Base-by-base conservation (phyloP, 1,284 basidiomycete species). In the Flammula alnicola region DNA sequence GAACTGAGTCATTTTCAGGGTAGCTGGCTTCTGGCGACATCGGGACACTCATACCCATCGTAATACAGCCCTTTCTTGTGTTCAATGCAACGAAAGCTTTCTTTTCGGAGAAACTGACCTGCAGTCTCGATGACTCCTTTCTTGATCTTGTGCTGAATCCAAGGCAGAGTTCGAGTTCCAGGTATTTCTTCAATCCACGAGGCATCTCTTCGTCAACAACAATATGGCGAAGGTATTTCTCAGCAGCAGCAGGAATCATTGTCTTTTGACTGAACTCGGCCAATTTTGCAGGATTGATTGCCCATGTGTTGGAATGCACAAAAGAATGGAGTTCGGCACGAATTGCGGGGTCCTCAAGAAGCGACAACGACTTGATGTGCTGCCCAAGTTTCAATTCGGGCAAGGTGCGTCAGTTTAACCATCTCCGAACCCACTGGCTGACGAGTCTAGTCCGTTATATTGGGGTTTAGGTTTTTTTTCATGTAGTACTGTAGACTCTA, bases 151-250 rank as follows among this genome's bases (percentile, higher is more conserved):
- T 65, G 37, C 14, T 70, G 63, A 44, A 71, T 64, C 5, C 62
- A 54, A 11, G 71, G 70, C 37, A 74, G 4, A 74, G 56, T 31
- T 65, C 64, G 12, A 59, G 8, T 47, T 74, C 67, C 41, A 75
- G 51, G 44, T 74, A 73, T 47, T 60, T 49, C 43, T 65, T 64
- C 11, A 75, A 51, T 1, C 70, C 72, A 16, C 32, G 9, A 1
- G 68, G 72, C 63, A 75, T 74, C 45, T 74, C 69, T 7, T 59
- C 38, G 12, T 63, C 27, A n/a, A n/a, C n/a, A 12, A 66, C 51
- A 44, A 68, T 42, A 7, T 64, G 14, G 1, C 59, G 19, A 1
- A 62, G 23, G 45, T 72, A 74, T 48, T 65, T 55, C 10, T 63
- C 44, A 9, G 66, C 67, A 14, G 53, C 64, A 5, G 29, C 55